Percentiles rank a stretch among this genome's conserved stretches.
Conservation (phyloP, 1,139 yeast genomes). For the Debaryomyces fabryi region DNA sequence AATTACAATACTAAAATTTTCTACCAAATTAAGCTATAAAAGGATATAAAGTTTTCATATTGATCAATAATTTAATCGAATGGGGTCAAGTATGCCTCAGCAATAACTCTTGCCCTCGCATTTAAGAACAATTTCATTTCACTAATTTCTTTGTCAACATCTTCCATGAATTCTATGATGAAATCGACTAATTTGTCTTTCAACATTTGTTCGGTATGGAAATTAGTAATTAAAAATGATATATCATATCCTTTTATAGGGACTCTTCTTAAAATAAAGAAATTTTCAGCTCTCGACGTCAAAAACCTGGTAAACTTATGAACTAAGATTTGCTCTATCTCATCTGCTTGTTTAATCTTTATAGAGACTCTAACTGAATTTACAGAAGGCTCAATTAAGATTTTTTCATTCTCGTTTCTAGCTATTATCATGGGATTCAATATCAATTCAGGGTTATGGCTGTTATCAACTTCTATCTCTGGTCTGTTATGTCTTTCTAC, state of each 20-base stretch:
- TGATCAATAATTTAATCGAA: slow-evolving; percentile 48
- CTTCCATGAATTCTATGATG: slow-evolving; percentile 98
- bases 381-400: slow-evolving; percentile 90
- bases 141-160: slow-evolving; percentile 96
- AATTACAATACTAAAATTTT: background rate
- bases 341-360: slow-evolving; percentile 96
- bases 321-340: slow-evolving; percentile 90
- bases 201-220: slow-evolving; percentile 94
- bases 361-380: slow-evolving; percentile 88
- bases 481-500: slow-evolving; percentile 98
- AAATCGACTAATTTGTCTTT: slow-evolving; percentile 95
- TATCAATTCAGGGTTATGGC: slow-evolving; percentile 73
- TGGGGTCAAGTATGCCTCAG: slow-evolving; percentile 87
- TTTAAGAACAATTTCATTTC: slow-evolving; percentile 97
- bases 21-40: slow-evolving; percentile 1
- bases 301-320: slow-evolving; percentile 92
- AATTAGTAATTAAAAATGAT: slow-evolving; percentile 88
- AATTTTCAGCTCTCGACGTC: slow-evolving; percentile 94
- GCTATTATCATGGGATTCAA: slow-evolving; percentile 89
- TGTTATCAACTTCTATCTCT: slow-evolving; percentile 78
- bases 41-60: background rate
- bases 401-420: slow-evolving; percentile 91
- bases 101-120: slow-evolving; percentile 97
- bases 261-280: slow-evolving; percentile 85
- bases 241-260: slow-evolving; percentile 93